Evolutionary conservation across 768 basidiomycete genomes (phyloP), one percentile per base, ranked within the genome.

Genomic region (Tylopilus plumbeoviolaceoides): DNA sequence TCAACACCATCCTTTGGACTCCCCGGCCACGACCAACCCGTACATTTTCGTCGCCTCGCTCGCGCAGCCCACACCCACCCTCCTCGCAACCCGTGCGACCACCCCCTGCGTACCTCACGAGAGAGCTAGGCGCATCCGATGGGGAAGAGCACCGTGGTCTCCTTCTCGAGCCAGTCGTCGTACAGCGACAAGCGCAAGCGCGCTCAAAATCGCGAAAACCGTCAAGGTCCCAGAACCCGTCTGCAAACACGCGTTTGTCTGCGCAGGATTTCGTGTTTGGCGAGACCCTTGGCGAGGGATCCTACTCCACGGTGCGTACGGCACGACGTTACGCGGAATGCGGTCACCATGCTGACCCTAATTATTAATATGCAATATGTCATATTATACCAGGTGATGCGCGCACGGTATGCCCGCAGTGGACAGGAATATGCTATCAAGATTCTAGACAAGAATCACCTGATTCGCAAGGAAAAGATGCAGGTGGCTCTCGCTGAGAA

Each of bases 361-460:
- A n/a, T n/a, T n/a, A n/a, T n/a, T n/a, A n/a, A 33, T 15, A 33
- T 33, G 55, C 52, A 48, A 53, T 51, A 52, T 9, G 9, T 33
- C 33, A 33, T 42, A 49, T 38, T 49, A 8, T 45, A 35, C 15
- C 38, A 87, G 87, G 87, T 85, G 33, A 77, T 79, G 67, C 73
- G 73, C 28, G 85, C 76, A 42, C 77, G 73, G 36, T 74, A 83
- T 52, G 67, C 75, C 33, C 67, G 74, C 38, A 84, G 83, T 15
- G 77, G 82, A 18, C 79, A 85, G 52, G 72, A 79, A 44, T 90
- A 87, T 63, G 89, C 89, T 4, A 78, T 90, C 63, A 91, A 91
- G 70, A 80, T 89, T 15, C 76, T 93, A 47, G 89, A 91, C 71
- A 95, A 95, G 75, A 81, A 78, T 36, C 89, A 92, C 64, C 77